phyloP scores from a whole-genome alignment of 441 rosid species.

The Pelargonium myrrhifolium region DNA sequence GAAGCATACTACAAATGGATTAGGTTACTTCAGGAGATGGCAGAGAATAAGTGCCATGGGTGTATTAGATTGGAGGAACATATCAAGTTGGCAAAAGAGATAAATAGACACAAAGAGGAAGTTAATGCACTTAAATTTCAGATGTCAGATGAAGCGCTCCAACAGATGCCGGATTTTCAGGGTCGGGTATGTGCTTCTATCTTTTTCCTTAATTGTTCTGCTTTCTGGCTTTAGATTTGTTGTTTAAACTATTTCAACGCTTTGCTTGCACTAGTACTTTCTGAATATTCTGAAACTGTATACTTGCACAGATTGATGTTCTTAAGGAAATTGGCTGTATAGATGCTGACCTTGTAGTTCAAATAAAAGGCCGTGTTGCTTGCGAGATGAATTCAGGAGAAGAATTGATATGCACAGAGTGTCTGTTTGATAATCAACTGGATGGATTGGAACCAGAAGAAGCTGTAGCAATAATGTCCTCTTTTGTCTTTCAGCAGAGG shows the following conservation, averaged over 20 bases:
- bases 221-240: slow-evolving; percentile 11
- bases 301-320: slow-evolving; percentile 70
- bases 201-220: slow-evolving; percentile 3
- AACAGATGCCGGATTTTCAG: slow-evolving; percentile 95
- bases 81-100: slow-evolving; percentile 61
- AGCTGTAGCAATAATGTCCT: slow-evolving; percentile 98
- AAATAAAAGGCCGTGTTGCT: slow-evolving; percentile 95
- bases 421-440: slow-evolving; percentile 88
- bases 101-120: slow-evolving; percentile 55
- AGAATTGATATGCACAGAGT: slow-evolving; percentile 85
- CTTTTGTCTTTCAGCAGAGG: slow-evolving; percentile 94
- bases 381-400: slow-evolving; percentile 99
- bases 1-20: slow-evolving; percentile 56
- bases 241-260: slow-evolving; percentile 12
- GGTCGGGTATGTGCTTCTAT: slow-evolving; percentile 58
- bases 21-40: slow-evolving; percentile 62
- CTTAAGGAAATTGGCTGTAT: slow-evolving; percentile 81
- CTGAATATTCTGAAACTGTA: slow-evolving; percentile 18
- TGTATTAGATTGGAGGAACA: slow-evolving; percentile 86
- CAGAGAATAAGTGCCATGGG: slow-evolving; percentile 76
- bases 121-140: slow-evolving; percentile 47
- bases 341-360: slow-evolving; percentile 84
- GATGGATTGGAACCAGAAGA: slow-evolving; percentile 94
- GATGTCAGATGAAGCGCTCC: slow-evolving; percentile 88
- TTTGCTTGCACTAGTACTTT: neutral